Evolutionary conservation across 73 alveolate species (phyloP).

Genomic region (Tetrahymena malaccensis): DNA sequence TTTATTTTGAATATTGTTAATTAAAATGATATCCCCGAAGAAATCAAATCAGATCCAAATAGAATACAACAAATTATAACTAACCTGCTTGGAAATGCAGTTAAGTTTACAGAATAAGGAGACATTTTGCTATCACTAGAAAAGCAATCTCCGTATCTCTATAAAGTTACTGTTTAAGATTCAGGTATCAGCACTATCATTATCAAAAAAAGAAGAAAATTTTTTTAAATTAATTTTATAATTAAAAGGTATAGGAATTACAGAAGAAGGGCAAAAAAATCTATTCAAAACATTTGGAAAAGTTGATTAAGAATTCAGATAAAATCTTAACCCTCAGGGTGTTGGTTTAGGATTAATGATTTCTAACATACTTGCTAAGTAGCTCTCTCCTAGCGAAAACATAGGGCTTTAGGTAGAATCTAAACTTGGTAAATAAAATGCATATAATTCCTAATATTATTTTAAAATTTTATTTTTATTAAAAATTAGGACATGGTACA

Average conservation of each 20-base stretch:
- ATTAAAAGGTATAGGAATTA: conserved; percentile 30
- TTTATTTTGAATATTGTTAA: not conserved
- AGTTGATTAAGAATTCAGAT: conserved; percentile 34
- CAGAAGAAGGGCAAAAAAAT: conserved; percentile 27
- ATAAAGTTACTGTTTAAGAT: conserved; percentile 13
- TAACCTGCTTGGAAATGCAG: conserved; percentile 28
- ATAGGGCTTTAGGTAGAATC: conserved; percentile 15
- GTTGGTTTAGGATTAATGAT: conserved; percentile 63
- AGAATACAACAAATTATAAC: conserved; percentile 16
- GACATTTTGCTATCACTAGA: not conserved
- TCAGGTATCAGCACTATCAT: not conserved
- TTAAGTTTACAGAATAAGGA: conserved; percentile 21
- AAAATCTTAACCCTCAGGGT: conserved; percentile 48
- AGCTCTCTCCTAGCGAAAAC: conserved; percentile 12
- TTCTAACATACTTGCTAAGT: conserved; percentile 42
- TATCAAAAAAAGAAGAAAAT: not conserved
- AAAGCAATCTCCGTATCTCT: not conserved
- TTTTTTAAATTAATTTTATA: not conserved
- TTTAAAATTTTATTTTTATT: not conserved
- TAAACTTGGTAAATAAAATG: not conserved
- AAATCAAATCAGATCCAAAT: conserved; percentile 11
- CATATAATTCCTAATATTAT: not conserved
- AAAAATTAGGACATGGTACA: not conserved
- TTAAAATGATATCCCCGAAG: not conserved
- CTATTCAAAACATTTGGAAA: conserved; percentile 60